Conservation (phyloP, 2,329 filamentous ascomycete genomes). For the Orbilia brochopaga region DNA sequence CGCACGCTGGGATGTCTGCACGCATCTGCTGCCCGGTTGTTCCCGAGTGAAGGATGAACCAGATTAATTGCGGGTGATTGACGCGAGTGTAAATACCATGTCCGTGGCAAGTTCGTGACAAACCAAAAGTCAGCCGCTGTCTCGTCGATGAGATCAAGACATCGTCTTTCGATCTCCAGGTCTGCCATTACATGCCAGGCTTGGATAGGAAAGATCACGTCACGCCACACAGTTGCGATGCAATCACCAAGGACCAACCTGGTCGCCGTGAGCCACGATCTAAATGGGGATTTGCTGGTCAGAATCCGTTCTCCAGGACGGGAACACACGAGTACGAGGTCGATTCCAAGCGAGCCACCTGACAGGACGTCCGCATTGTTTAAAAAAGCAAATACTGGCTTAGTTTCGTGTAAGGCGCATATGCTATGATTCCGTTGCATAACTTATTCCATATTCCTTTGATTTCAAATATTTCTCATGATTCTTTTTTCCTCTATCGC, state of each 20-base stretch:
- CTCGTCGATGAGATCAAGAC: neutral
- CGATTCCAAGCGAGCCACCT: slow-evolving; percentile 42
- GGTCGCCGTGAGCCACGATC: slow-evolving; percentile 19
- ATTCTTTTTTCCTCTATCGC: neutral
- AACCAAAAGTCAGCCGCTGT: neutral
- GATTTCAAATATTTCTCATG: neutral
- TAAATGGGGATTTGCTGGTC: slow-evolving; percentile 11
- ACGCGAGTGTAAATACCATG: slow-evolving; percentile 20
- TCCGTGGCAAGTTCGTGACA: slow-evolving; percentile 36
- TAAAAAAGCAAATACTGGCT: slow-evolving; percentile 23
- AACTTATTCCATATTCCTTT: neutral
- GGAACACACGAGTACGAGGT: slow-evolving; percentile 51
- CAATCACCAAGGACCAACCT: slow-evolving; percentile 18
- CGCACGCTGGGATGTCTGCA: neutral
- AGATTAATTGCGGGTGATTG: slow-evolving; percentile 6
- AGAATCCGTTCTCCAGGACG: slow-evolving; percentile 33
- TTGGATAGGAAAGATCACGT: neutral
- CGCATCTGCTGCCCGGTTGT: slow-evolving; percentile 10
- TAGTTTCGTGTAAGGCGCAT: neutral
- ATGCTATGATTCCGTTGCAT: neutral
- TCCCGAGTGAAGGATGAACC: slow-evolving; percentile 9
- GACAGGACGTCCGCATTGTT: slow-evolving; percentile 10
- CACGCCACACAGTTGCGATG: neutral
- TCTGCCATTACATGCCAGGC: neutral
- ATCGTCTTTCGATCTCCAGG: neutral